Conservation (phyloP, 2,329 filamentous ascomycete genomes). For the Sclerotinia subarctica region DNA sequence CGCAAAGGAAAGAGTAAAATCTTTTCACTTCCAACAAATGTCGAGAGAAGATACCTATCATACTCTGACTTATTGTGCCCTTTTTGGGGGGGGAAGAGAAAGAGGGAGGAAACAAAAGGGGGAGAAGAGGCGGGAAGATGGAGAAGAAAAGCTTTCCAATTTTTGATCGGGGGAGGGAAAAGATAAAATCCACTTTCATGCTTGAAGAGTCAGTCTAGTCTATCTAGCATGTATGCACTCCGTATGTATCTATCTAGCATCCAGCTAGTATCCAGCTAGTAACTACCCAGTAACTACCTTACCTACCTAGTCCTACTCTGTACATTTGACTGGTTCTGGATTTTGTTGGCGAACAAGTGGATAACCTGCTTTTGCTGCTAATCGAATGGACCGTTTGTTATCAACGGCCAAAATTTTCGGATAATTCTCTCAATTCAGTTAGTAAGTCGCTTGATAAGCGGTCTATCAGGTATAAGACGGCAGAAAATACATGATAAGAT, state of each 20-base stretch:
- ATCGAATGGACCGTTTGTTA: neutral
- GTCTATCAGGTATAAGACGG: neutral
- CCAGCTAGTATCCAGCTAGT: too few relatives aligned
- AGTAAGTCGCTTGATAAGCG: neutral
- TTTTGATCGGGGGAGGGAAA: neutral
- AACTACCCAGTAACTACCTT: too few relatives aligned
- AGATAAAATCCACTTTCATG: conserved; percentile 1
- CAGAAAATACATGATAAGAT: neutral
- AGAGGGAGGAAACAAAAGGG: neutral
- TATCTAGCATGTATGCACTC: neutral
- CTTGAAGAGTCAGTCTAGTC: neutral
- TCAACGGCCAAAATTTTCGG: neutral
- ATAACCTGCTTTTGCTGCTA: neutral
- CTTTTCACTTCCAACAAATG: neutral
- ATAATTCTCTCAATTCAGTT: neutral
- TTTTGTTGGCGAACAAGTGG: neutral
- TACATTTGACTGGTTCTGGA: neutral
- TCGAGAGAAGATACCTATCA: neutral
- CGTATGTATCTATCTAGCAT: too few relatives aligned
- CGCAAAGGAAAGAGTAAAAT: neutral
- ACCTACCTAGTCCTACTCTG: neutral
- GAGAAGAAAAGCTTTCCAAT: neutral
- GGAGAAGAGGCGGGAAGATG: neutral
- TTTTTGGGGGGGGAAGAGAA: neutral
- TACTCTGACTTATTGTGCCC: neutral